Conservation (phyloP, 2,329 filamentous ascomycete species). For the Eutypella sp. region DNA sequence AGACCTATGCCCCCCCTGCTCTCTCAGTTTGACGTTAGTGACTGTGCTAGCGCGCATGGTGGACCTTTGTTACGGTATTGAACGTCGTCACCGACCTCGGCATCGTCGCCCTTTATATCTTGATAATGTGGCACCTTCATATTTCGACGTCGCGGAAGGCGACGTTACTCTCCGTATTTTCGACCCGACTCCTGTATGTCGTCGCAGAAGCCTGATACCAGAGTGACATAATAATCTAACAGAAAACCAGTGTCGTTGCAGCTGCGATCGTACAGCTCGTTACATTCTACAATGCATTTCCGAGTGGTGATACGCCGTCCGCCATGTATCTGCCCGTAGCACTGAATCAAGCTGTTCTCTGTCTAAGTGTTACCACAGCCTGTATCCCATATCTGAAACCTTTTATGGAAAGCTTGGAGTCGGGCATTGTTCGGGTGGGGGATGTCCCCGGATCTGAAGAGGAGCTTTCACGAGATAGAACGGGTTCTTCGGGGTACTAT, state of each 20-base stretch:
- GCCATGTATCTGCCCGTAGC: background rate
- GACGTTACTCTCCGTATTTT: background rate
- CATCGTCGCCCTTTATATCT: background rate
- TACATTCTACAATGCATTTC: background rate
- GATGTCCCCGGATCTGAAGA: too few relatives aligned
- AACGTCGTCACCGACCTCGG: background rate
- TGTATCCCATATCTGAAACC: background rate
- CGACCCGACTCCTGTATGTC: background rate
- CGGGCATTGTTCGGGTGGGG: background rate
- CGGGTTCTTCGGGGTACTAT: too few relatives aligned
- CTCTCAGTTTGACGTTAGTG: background rate
- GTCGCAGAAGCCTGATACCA: background rate
- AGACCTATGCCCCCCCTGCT: background rate
- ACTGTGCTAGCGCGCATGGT: background rate
- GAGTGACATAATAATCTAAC: background rate
- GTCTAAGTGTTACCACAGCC: background rate
- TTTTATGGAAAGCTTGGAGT: background rate
- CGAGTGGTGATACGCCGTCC: background rate
- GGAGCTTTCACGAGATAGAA: too few relatives aligned
- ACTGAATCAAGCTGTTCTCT: background rate
- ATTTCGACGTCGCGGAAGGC: background rate
- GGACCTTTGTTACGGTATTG: background rate
- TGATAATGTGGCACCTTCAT: background rate
- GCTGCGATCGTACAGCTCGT: background rate
- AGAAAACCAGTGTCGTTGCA: background rate